Base-by-base conservation (phyloP, 495 filamentous ascomycete species). In the Aspergillus conjunctus region DNA sequence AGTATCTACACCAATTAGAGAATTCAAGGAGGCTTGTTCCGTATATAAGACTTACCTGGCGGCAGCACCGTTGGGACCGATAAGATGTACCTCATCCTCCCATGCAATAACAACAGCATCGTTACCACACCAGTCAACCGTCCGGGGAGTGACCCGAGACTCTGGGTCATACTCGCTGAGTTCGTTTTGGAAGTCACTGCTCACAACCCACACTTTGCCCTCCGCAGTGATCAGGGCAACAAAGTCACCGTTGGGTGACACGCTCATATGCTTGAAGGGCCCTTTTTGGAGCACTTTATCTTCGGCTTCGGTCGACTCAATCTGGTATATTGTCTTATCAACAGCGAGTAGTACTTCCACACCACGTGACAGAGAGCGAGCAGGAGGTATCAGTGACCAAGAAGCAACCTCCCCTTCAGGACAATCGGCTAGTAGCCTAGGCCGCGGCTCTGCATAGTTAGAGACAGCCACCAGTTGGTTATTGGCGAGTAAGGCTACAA, bases 31-130 rank as follows among this genome's bases (percentile, higher is more conserved):
- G 6, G 33, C 39, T 21, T 7, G 9, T 39, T 2, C 21, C 12
- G 50, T 18, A 45, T 57, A 34, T 22, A 22, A 7, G 54, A 51
- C 76, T 64, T 71, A 85, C 81, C 85, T 87, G 34, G 92, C 83
- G 43, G 90, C 83, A 11, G 88, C 85, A 41, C 90, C 91, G 51
- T 87, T 88, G 0, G 91, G 92, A 1, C 92, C 93, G 56, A 98
- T 88, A 46, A 98, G 81, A 69, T 97, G 94, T n/a, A 98, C 87
- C 66, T 98, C 94, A 74, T 98, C 94, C 66, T 97, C 94, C 94
- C 94, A 98, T 14, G 91, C 92, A 60, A 98, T 85, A 48, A 96
- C 87, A 9, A 97, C 91, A 7, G 92, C 90, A 74, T 97, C 91
- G 60, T 97, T 95, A 15, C 94, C 93, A 73, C 94, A 98, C 94